phyloP scores from a whole-genome alignment of 192 early-diverging fungal genomes.

The Backusella parvicylindrica region DNA sequence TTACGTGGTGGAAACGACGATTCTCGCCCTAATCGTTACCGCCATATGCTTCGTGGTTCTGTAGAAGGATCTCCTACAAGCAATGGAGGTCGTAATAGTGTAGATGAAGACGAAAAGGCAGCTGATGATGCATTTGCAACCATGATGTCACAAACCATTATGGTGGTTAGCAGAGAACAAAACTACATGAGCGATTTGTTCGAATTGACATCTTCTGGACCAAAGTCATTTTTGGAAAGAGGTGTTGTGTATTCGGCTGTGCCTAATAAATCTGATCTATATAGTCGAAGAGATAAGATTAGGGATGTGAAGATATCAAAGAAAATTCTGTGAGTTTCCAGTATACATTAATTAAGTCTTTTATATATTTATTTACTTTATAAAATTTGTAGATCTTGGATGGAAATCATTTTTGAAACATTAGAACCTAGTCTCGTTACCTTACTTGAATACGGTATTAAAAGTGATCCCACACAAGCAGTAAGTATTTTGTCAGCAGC shows the following conservation, averaged over 20 bases:
- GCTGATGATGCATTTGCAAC: constrained; percentile 52
- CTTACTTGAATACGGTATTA: constrained; percentile 73
- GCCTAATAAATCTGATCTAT: constrained; percentile 42
- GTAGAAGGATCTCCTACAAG: constrained; percentile 20
- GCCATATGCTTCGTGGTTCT: constrained; percentile 26
- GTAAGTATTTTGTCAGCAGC: constrained; percentile 86
- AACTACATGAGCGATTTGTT: constrained; percentile 92
- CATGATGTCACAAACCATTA: constrained; percentile 55
- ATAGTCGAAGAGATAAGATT: constrained; percentile 47
- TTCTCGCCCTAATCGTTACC: constrained; percentile 19
- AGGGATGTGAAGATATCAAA: constrained; percentile 71
- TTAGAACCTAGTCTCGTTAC: constrained; percentile 67
- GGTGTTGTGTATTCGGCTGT: constrained; percentile 29
- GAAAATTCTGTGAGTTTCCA: constrained; percentile 54
- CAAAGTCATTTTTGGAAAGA: constrained; percentile 45
- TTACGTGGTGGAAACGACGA: constrained; percentile 20
- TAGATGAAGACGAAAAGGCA: constrained; percentile 43
- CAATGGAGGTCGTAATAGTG: constrained; percentile 24
- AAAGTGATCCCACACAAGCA: constrained; percentile 64
- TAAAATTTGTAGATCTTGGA: constrained; percentile 65
- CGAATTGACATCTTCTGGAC: constrained; percentile 49
- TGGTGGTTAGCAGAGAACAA: constrained; percentile 79
- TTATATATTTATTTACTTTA: background rate
- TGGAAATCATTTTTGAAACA: constrained; percentile 76
- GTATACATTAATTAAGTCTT: background rate